A percentile compares a stretch with the other conserved stretches of the same genome.
Conservation (phyloP, 352 stramenopile genomes). For the Phytopythium montanum region DNA sequence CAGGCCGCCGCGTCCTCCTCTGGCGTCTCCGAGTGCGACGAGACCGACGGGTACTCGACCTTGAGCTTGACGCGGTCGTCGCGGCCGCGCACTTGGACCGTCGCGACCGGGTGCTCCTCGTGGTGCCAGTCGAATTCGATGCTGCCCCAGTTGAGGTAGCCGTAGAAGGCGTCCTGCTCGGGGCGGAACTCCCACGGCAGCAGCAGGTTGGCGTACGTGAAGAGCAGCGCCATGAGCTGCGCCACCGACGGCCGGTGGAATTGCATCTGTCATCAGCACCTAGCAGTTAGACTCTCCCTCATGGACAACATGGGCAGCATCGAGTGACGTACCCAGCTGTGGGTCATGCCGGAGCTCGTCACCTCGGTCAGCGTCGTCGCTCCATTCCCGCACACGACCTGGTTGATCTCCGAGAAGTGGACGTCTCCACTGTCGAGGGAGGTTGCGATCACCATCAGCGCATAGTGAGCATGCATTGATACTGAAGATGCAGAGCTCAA, state of each 20-base stretch:
- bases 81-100: slow-evolving; percentile 48
- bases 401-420: slow-evolving; percentile 91
- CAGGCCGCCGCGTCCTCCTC: slow-evolving; percentile 44
- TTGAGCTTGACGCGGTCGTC: slow-evolving; percentile 71
- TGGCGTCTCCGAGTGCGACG: slow-evolving; percentile 34
- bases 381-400: slow-evolving; percentile 83
- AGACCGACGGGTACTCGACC: slow-evolving; percentile 46
- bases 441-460: neutral
- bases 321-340: slow-evolving; percentile 78
- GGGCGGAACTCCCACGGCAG: slow-evolving; percentile 80
- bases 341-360: slow-evolving; percentile 92
- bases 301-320: neutral
- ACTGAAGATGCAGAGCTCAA: slow-evolving; percentile 9
- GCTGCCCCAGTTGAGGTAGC: slow-evolving; percentile 91
- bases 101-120: slow-evolving; percentile 45
- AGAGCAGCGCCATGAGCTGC: slow-evolving; percentile 54
- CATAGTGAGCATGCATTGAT: neutral
- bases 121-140: slow-evolving; percentile 89
- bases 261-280: slow-evolving; percentile 45
- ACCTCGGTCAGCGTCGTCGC: slow-evolving; percentile 75
- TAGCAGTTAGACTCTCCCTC: neutral
- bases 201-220: slow-evolving; percentile 69
- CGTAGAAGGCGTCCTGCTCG: slow-evolving; percentile 63
- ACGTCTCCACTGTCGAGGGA: slow-evolving; percentile 77
- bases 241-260: slow-evolving; percentile 54